Percentiles rank a stretch among this genome's conserved stretches.
These are phyloP conservation scores for Glycine latifolia DNA, from an alignment of 306 rosid species.

Conservation along the genomic window DNA sequence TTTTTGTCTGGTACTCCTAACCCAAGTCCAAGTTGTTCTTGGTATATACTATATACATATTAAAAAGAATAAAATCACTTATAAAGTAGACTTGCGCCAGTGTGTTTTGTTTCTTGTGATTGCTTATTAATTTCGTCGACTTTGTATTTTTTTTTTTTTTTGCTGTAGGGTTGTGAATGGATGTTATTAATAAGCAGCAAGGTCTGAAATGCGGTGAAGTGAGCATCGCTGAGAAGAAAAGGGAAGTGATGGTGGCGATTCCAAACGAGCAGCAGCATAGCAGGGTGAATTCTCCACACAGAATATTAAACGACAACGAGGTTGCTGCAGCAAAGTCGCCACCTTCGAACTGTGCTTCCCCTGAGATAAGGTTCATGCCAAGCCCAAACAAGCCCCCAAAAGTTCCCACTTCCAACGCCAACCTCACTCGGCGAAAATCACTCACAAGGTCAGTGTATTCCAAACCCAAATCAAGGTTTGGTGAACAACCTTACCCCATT, in stretches of 20 bases:
- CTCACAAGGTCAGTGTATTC: slow-evolving; percentile 67
- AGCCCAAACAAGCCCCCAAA: slow-evolving; percentile 71
- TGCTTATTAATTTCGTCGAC: slow-evolving; percentile 2
- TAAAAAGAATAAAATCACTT: neutral
- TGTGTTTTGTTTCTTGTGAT: neutral
- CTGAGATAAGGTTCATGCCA: slow-evolving; percentile 58
- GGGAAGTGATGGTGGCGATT: slow-evolving; percentile 62
- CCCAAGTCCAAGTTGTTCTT: too few species aligned
- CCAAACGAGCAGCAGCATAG: slow-evolving; percentile 38
- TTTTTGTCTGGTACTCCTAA: neutral
- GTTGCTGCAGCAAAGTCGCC: slow-evolving; percentile 47
- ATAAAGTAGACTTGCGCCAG: neutral
- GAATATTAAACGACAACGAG: slow-evolving; percentile 37
- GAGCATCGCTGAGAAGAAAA: slow-evolving; percentile 67
- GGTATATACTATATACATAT: neutral
- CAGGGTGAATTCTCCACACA: slow-evolving; percentile 46
- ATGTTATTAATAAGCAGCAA: slow-evolving; percentile 39
- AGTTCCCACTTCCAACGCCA: slow-evolving; percentile 50
- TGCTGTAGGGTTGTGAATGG: slow-evolving; percentile 53
- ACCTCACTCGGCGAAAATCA: slow-evolving; percentile 53
- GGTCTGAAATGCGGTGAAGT: slow-evolving; percentile 49
- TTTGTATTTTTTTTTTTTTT: neutral
- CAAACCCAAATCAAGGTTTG: slow-evolving; percentile 87
- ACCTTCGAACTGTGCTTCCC: slow-evolving; percentile 57
- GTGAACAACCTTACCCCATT: slow-evolving; percentile 61